Evolutionary conservation across 176 grass and related monocot genomes (phyloP).

Genomic region (Coix lacrymajobi): DNA sequence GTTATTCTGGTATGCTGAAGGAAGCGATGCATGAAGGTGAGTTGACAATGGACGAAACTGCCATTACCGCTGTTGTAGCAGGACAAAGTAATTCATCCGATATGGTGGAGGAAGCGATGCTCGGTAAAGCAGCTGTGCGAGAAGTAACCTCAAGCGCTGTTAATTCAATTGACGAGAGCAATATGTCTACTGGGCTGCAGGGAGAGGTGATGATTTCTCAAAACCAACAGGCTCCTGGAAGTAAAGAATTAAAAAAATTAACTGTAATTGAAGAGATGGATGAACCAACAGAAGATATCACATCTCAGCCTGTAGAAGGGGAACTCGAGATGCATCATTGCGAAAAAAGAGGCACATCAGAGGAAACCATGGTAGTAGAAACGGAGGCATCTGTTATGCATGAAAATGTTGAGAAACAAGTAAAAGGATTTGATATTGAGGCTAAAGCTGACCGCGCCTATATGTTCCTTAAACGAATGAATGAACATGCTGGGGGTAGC

Average conservation of each 20-base stretch:
- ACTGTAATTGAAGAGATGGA: conserved; percentile 11
- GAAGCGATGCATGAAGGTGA: conserved; percentile 31
- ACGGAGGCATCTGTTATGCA: conserved; percentile 19
- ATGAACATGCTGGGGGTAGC: conserved; percentile 34
- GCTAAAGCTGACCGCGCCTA: neutral
- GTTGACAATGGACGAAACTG: neutral
- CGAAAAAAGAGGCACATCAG: conserved; percentile 5
- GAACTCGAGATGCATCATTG: neutral
- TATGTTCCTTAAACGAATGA: conserved; percentile 17
- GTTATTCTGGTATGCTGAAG: conserved; percentile 9
- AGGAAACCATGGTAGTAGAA: conserved; percentile 21
- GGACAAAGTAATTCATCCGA: neutral
- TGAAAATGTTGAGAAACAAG: conserved; percentile 22
- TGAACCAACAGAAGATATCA: neutral
- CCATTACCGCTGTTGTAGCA: neutral
- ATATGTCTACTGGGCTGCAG: conserved; percentile 13
- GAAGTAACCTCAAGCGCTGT: neutral
- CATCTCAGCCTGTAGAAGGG: conserved; percentile 18
- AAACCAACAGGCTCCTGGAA: conserved; percentile 12
- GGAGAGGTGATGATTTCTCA: conserved; percentile 33
- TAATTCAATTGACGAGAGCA: conserved; percentile 29
- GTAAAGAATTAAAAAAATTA: conserved; percentile 14
- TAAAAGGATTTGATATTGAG: conserved; percentile 30
- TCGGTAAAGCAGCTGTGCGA: neutral
- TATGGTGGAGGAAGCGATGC: neutral